These are phyloP conservation scores for Daldinia sp. DNA, from an alignment of 2,329 filamentous ascomycete genomes.

Conservation along the genomic window DNA sequence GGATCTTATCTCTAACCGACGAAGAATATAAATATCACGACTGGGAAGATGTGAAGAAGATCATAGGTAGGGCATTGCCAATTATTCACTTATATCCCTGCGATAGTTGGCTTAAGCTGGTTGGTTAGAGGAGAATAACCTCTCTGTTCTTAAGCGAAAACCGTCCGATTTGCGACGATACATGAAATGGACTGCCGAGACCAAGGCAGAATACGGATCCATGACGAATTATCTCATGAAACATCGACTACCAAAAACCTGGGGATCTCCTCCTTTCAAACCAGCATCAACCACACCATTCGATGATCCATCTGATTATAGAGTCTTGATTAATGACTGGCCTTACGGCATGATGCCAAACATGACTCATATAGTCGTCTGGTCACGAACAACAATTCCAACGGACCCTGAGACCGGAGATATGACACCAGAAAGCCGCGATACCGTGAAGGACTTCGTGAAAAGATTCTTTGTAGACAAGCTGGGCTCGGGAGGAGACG, in stretches of 20 bases:
- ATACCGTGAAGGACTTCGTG: conserved; percentile 74
- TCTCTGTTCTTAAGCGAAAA: conserved; percentile 78
- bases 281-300: conserved; percentile 62
- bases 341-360: conserved; percentile 78
- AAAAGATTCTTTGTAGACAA: conserved; percentile 70
- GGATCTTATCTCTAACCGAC: conserved; percentile 70
- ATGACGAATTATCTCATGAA: conserved; percentile 80
- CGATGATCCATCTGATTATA: conserved; percentile 64
- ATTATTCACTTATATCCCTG: conserved; percentile 1
- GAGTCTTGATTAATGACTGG: conserved; percentile 90
- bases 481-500: conserved; percentile 59
- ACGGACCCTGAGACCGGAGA: conserved; percentile 76
- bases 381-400: conserved; percentile 84
- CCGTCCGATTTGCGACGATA: conserved; percentile 84
- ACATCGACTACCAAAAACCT: conserved; percentile 72
- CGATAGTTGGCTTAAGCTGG: conserved; percentile 47
- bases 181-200: conserved; percentile 76
- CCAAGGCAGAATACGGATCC: conserved; percentile 77
- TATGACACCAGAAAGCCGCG: conserved; percentile 72
- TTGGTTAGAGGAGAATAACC: conserved; percentile 58
- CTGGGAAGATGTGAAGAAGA: conserved; percentile 76
- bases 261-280: conserved; percentile 69
- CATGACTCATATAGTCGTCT: conserved; percentile 86
- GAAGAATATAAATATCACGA: conserved; percentile 73
- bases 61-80: conserved; percentile 63